A percentile compares a stretch with the other conserved stretches of the same genome.
Conservation (phyloP, 1,284 basidiomycete species). For the Wolfiporia cocos region DNA sequence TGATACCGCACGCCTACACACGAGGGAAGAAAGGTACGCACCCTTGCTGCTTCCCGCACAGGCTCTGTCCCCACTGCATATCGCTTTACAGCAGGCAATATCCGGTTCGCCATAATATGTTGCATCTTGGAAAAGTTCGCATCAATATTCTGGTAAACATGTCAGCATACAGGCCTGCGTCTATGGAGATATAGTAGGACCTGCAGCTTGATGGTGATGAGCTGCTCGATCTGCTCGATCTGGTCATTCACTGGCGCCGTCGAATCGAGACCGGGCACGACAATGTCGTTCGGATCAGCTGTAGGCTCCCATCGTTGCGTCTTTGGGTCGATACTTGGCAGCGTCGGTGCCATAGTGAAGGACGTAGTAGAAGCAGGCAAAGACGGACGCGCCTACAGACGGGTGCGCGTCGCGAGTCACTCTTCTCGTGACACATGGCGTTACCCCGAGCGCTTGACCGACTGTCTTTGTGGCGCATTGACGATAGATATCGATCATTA, state of each 20-base stretch:
- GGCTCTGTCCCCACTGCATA: constrained; percentile 85
- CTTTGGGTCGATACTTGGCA: constrained; percentile 24
- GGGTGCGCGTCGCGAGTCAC: not conserved
- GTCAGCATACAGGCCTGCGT: constrained; percentile 3
- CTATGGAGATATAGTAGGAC: constrained; percentile 27
- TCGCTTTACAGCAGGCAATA: constrained; percentile 84
- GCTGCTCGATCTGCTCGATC: constrained; percentile 92
- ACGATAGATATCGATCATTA: no score
- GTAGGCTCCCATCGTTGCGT: constrained; percentile 57
- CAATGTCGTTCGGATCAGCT: constrained; percentile 53
- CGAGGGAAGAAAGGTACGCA: constrained; percentile 26
- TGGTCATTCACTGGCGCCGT: constrained; percentile 73
- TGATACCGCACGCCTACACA: not conserved
- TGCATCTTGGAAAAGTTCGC: constrained; percentile 91
- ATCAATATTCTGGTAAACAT: constrained; percentile 73
- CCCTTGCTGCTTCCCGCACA: constrained; percentile 84
- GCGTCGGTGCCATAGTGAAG: constrained; percentile 5
- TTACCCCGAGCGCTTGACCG: no score
- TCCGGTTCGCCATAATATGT: constrained; percentile 73
- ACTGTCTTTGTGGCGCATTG: no score
- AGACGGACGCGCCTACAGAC: not conserved
- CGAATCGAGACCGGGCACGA: constrained; percentile 72
- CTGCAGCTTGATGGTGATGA: constrained; percentile 87
- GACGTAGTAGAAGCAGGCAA: not conserved
- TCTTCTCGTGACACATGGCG: no score